phyloP scores from a whole-genome alignment of 2,329 filamentous ascomycete species.

The Daldinia sp. region DNA sequence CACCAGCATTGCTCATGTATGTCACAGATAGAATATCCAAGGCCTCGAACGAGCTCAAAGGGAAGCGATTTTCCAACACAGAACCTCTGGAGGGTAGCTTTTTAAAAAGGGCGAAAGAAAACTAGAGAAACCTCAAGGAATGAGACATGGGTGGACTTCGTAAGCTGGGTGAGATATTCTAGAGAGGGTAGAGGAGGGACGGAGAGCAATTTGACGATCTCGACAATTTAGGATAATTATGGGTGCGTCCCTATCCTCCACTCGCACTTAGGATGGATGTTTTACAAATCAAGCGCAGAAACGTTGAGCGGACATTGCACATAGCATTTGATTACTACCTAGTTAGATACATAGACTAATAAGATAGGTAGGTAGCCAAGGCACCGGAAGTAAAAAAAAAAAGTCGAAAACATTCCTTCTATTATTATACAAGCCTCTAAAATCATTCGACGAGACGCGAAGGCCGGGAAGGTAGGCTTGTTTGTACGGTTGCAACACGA shows the following conservation, averaged over 20 bases:
- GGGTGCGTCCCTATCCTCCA: background rate
- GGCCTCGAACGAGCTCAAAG: too few relatives aligned
- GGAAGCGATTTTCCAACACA: too few relatives aligned
- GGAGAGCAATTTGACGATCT: background rate
- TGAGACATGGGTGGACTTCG: too few relatives aligned
- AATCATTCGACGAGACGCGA: too few relatives aligned
- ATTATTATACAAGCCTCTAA: too few relatives aligned
- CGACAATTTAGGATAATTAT: background rate
- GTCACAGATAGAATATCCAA: too few relatives aligned
- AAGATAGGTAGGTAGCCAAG: background rate
- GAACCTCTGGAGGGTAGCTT: too few relatives aligned
- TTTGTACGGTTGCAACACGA: background rate
- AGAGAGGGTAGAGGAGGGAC: too few relatives aligned
- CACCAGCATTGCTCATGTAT: slow-evolving; percentile 6
- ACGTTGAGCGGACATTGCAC: background rate
- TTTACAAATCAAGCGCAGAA: background rate
- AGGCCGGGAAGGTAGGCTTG: background rate
- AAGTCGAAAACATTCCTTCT: background rate
- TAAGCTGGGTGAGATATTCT: too few relatives aligned
- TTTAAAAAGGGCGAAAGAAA: too few relatives aligned
- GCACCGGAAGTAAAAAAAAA: background rate
- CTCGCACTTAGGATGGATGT: background rate
- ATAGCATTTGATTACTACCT: background rate
- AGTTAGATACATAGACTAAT: too few relatives aligned
- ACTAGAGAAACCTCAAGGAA: too few relatives aligned